phyloP scores from a whole-genome alignment of 805 yeast species.

The Geotrichum ghanense region DNA sequence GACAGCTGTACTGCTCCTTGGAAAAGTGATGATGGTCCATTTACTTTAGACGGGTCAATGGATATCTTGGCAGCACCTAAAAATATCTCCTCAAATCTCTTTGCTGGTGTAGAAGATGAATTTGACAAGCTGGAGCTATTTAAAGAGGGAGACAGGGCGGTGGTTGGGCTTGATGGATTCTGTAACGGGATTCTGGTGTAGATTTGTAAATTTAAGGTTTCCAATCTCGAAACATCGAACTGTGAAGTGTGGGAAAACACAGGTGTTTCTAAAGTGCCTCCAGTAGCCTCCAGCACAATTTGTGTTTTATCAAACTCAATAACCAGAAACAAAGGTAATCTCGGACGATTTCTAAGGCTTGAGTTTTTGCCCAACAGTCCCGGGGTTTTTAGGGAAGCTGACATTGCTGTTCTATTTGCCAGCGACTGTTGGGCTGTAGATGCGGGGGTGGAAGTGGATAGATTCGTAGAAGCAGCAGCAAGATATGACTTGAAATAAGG shows the following conservation, averaged over 20 bases:
- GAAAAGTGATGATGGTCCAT: neutral
- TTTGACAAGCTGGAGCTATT: neutral
- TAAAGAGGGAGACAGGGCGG: neutral
- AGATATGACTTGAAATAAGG: too few species aligned
- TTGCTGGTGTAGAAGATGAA: neutral
- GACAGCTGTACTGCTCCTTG: too few species aligned
- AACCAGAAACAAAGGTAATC: slow-evolving; percentile 70
- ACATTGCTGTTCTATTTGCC: too few species aligned
- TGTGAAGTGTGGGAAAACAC: slow-evolving; percentile 82
- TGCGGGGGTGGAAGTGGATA: slow-evolving; percentile 1
- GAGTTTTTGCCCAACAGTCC: slow-evolving; percentile 42
- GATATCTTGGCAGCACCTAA: slow-evolving; percentile 55
- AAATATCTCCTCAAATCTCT: slow-evolving; percentile 52
- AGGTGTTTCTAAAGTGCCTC: slow-evolving; percentile 69
- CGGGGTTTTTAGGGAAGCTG: too few species aligned
- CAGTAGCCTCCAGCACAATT: slow-evolving; percentile 77
- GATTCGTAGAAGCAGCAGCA: slow-evolving; percentile 38
- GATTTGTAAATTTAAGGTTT: slow-evolving; percentile 61
- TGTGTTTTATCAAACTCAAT: slow-evolving; percentile 93
- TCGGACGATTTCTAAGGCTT: too few species aligned
- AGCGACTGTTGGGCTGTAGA: too few species aligned
- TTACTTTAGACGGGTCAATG: slow-evolving; percentile 9
- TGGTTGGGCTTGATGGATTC: too few species aligned
- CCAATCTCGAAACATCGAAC: slow-evolving; percentile 71
- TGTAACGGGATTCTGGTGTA: slow-evolving; percentile 75